These are phyloP conservation scores for Sesbania bispinosa DNA, from an alignment of 306 rosid species.

Conservation along the genomic window DNA sequence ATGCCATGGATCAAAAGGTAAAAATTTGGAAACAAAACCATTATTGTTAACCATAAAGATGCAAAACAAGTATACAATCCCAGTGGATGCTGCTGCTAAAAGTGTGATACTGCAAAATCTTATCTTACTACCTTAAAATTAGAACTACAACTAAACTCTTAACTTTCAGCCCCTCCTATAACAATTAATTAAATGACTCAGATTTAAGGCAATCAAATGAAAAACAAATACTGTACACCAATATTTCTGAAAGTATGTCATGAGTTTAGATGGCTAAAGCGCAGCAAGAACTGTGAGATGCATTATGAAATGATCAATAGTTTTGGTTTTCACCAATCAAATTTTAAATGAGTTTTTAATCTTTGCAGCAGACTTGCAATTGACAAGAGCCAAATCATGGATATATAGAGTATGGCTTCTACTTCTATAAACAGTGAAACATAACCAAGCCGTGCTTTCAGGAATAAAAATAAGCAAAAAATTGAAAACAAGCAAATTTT, in stretches of 20 bases:
- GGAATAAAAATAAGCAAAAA: background rate
- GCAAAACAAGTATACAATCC: background rate
- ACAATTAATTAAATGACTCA: background rate
- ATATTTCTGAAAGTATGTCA: background rate
- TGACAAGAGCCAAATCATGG: background rate
- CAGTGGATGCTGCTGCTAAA: background rate
- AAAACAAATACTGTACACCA: background rate
- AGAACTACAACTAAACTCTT: background rate
- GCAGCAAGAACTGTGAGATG: background rate
- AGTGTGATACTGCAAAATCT: background rate
- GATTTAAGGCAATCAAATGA: slow-evolving; percentile 2
- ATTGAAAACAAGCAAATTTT: background rate
- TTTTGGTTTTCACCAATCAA: background rate
- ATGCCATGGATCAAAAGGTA: slow-evolving; percentile 25
- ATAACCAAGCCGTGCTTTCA: background rate
- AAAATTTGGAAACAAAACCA: slow-evolving; percentile 2
- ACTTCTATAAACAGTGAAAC: background rate
- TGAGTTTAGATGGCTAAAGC: background rate
- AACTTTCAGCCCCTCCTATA: slow-evolving; percentile 2
- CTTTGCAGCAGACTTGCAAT: background rate
- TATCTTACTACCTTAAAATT: background rate
- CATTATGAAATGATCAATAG: background rate
- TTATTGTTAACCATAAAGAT: slow-evolving; percentile 11
- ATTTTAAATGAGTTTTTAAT: background rate
- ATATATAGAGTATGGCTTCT: background rate